phyloP scores from a whole-genome alignment of 106 monocot species.

The Chionographis japonica region DNA sequence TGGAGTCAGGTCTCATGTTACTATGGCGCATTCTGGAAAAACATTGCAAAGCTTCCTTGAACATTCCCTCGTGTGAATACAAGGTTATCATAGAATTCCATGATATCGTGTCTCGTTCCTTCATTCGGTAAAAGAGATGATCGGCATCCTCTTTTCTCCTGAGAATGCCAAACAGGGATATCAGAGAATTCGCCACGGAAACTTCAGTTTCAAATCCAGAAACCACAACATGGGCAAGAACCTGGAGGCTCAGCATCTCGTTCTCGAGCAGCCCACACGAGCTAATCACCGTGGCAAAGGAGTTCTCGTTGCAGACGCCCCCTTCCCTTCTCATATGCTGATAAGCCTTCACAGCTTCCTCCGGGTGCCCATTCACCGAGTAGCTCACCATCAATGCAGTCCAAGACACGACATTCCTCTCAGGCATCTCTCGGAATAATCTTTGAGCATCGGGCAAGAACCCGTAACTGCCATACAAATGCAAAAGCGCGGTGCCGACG shows the following conservation, averaged over 20 bases:
- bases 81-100: constrained; percentile 86
- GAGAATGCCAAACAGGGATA: constrained; percentile 53
- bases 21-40: constrained; percentile 50
- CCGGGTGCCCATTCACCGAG: constrained; percentile 38
- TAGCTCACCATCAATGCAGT: constrained; percentile 73
- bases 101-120: constrained; percentile 52
- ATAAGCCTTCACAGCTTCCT: constrained; percentile 56
- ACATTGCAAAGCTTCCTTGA: constrained; percentile 34
- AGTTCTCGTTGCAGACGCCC: constrained; percentile 63
- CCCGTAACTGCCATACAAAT: constrained; percentile 59
- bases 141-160: constrained; percentile 43
- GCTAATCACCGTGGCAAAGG: constrained; percentile 59
- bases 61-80: constrained; percentile 49
- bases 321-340: constrained; percentile 53
- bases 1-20: constrained; percentile 44
- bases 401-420: constrained; percentile 88
- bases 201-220: constrained; percentile 55
- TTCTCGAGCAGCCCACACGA: constrained; percentile 47
- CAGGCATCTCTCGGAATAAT: constrained; percentile 58
- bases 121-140: constrained; percentile 48
- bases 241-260: constrained; percentile 46
- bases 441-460: constrained; percentile 32
- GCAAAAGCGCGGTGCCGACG: constrained; percentile 70
- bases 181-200: constrained; percentile 70
- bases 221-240: constrained; percentile 59